Evolutionary conservation across 179 eudicot species (phyloP), one percentile per base, ranked within the genome.

Genomic region (Silene coronaria): DNA sequence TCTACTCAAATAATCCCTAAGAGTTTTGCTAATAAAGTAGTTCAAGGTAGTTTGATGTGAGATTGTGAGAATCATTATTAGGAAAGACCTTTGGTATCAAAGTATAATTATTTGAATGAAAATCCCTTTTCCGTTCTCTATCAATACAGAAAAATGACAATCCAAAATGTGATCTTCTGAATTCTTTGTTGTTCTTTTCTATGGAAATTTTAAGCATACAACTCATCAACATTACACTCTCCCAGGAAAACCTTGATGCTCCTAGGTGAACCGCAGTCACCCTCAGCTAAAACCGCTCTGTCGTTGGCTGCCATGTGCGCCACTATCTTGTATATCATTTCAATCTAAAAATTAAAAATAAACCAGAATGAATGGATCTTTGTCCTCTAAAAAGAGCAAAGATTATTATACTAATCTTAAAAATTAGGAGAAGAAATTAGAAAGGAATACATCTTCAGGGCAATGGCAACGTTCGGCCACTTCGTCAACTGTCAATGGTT

Each of bases 271-370:
- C 99, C 99, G 42, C 97, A 96, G 81, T 77, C 80, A 48, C 99
- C 98, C 80, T 93, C 99, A 1, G 92, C 94, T 11, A 93, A 79
- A 21, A 96, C 82, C 3, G 93, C 98, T 93, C 99, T 88, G 68
- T 96, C 99, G 16, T 96, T 96, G 57, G 98, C 99, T 63, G 99
- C 91, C 96, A 96, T 96, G 82, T 96, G 97, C 4, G 94, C 92
- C 0, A 96, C 84, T 5, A 96, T 91, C 89, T 96, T 96, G 88
- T 91, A 91, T 9, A 96, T 91, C 98, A 96, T 96, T 82, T 96
- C 99, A 84, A 96, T 90, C 99, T 96, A 8, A 70, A 11, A 17
- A 21, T 6, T 9, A 17, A 72, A 0, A 12, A 17, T 9, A 26
- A 21, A 13, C 10, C 48, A 61, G 60, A 32, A 32, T 59, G 22